Base-by-base conservation (phyloP, 139 green algal genomes). In the Chlamydomonas eustigma region DNA sequence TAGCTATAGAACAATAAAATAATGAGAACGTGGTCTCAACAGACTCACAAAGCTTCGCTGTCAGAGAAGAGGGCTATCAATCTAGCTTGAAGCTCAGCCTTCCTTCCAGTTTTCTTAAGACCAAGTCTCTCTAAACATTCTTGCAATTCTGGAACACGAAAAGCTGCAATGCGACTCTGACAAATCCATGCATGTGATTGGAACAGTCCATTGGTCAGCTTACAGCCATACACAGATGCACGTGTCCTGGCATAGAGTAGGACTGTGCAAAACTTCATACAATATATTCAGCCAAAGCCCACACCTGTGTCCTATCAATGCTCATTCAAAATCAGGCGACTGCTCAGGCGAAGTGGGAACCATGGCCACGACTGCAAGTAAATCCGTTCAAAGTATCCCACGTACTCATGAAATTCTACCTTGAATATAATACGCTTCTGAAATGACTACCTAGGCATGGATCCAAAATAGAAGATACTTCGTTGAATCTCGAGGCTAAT, bases 101-200 rank as follows among this genome's bases (percentile, higher is more conserved):
- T 91, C 12, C 70, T 73, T 22, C 90, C 90, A 4, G n/a, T n/a
- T 34, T 89, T 92, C 0, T 51, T 66, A 65, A 93, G 22, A 4
- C 82, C 79, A 4, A 94, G 74, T 3, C 79, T 69, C 30, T 88
- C 76, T 1, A 89, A 71, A 33, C 83, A 85, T 38, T 86, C 76
- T 28, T 83, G 75, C 36, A 92, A 71, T 66, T 94, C 87, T 1
- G 75, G 73, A 6, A 82, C 75, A 4, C 77, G 71, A 2, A 82
- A 37, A 24, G 4, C 18, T 6, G 3, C 5, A 39, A 73, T 68
- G 52, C 52, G 22, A 31, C 4, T 28, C 52, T 68, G 52, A 68
- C 4, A 58, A 58, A 18, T 18, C 12, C 12, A 58, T 28, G 18
- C 18, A 12, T 18, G 18, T 58, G 44, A 28, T 18, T 28, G 44